Base-by-base conservation (phyloP, 805 yeast genomes). In the Lipomyces kockii region DNA sequence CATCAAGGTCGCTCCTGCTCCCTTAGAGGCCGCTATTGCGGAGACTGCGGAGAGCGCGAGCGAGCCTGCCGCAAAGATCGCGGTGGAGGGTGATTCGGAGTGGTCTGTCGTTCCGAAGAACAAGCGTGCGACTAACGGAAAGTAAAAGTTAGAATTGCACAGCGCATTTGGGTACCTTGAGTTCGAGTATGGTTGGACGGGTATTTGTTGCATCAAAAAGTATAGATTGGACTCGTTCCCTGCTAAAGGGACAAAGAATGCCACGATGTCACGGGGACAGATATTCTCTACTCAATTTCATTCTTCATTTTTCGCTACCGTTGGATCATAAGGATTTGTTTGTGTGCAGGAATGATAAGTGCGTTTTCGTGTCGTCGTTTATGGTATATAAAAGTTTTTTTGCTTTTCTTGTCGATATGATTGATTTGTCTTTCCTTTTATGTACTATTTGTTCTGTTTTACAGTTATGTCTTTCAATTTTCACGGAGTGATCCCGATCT, bases 71-170 rank as follows among this genome's bases (percentile, higher is more conserved):
- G 58, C 61, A 6, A 71, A 64, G 60, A 51, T 46, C 22, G 75
- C 64, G 22, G 63, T 60, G 27, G 69, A 60, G 22, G 72, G 62
- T 49, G 74, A 71, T 22, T 72, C 65, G 7, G 76, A 69, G 35
- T 70, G 73, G 72, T 65, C 69, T 20, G 69, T 62, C 4, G 72
- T 69, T 17, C 56, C 69, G n/a, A 69, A 69, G 71, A 55, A 61
- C 12, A 62, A 53, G 52, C 65, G 69, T 58, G 27, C 53, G 57
- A 58, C 52, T 27, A 66, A 61, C 58, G 69, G 68, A 43, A 43
- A 43, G 49, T 43, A 43, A 3, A 43, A 25, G 49, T 17, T 17
- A 43, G 49, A 43, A 6, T 17, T 14, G n/a, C 20, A 43, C 49
- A 43, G 49, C 3, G 22, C 2, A 17, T 43, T 43, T 43, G 22